Evolutionary conservation across 148 eudicot species (phyloP).

Genomic region (Salicornia ramosissima): DNA sequence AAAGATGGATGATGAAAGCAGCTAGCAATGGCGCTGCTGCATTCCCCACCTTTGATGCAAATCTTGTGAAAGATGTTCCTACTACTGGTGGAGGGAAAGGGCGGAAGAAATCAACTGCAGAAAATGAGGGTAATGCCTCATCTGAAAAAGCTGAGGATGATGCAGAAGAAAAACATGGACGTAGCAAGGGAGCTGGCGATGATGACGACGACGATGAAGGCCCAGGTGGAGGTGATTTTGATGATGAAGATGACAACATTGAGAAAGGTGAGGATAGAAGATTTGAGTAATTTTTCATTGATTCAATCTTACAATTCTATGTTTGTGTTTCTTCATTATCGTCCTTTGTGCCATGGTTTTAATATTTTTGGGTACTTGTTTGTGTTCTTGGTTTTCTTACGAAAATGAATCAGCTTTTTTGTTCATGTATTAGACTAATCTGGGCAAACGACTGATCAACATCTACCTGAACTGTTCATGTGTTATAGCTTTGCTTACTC

Average conservation of each 20-base stretch:
- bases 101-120: slow-evolving; percentile 60
- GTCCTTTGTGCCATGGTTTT: neutral
- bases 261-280: slow-evolving; percentile 83
- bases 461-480: neutral
- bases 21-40: slow-evolving; percentile 87
- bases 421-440: neutral
- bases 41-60: slow-evolving; percentile 63
- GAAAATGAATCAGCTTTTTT: neutral
- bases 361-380: neutral
- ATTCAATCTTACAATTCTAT: neutral
- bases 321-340: neutral
- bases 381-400: neutral
- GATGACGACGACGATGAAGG: slow-evolving; percentile 84
- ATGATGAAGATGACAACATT: slow-evolving; percentile 79
- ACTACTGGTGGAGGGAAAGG: slow-evolving; percentile 51
- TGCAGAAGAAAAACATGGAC: slow-evolving; percentile 61
- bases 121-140: slow-evolving; percentile 63
- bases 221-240: slow-evolving; percentile 78
- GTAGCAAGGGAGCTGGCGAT: slow-evolving; percentile 53
- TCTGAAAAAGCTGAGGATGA: slow-evolving; percentile 87
- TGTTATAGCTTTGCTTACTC: neutral
- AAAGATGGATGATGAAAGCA: slow-evolving; percentile 99
- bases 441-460: neutral
- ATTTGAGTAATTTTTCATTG: slow-evolving; percentile 2
- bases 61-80: slow-evolving; percentile 51